Base-by-base conservation (phyloP, 768 basidiomycete genomes). In the Epithele typhae region DNA sequence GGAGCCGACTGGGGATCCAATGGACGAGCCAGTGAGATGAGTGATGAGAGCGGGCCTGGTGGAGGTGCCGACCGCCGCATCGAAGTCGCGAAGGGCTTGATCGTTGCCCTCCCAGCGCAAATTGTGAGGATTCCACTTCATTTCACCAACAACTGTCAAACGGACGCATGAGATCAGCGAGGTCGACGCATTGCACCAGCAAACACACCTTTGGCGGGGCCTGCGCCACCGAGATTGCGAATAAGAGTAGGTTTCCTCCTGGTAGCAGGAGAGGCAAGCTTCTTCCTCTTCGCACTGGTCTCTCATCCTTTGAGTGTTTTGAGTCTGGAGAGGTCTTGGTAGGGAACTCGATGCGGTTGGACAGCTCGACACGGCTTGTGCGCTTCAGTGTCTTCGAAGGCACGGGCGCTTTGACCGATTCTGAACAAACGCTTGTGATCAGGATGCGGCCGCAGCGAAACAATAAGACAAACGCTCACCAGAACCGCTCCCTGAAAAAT, bases 21-120 rank as follows among this genome's bases (percentile, higher is more conserved):
- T 76, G 1, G 86, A 87, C n/a, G 89, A 88, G 34, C 90, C 89
- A 1, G 89, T 88, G 45, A 92, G 77, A 57, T 95, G 93, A 0
- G 94, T 92, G 61, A 99, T 99, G 44, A 99, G 80, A 14, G 95
- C 95, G 6, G 95, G 95, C 22, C 95, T 85, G 12, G 85, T 85
- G 3, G 92, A 91, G 11, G 86, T 84, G 38, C 83, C 81, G 38
- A 88, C 77, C 14, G 78, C 84, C 15, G 70, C 68, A 41, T 98
- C 95, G 63, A 98, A 99, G 45, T 92, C 93, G 48, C 87, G 84
- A 24, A 97, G 75, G 14, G 82, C 80, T 48, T 87, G 83, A 53
- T 99, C 95, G 64, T 99, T 98, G 43, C 95, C 95, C 72, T 99
- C 95, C 95, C 95, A 99, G 27, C 91, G 85, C 14, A 88, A 78